Percentiles rank a stretch among this genome's conserved stretches.
Evolutionary conservation across 169 alveolate genomes (phyloP).

Genomic region (Plasmodium cynomolgi): DNA sequence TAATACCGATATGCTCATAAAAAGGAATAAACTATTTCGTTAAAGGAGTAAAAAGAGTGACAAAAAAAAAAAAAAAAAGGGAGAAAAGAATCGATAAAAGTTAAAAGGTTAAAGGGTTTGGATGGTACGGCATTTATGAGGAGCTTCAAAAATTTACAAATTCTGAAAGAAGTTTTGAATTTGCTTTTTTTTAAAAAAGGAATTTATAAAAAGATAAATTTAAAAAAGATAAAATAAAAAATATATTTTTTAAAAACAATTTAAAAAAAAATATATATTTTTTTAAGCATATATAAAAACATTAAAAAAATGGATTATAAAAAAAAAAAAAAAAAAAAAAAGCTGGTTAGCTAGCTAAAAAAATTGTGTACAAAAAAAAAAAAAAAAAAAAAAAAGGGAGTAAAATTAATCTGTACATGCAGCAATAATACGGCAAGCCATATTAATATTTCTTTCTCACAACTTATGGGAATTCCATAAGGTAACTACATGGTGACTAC

Average conservation of each 20-base stretch:
- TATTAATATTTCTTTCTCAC: constrained; percentile 9
- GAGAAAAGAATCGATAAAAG: neutral
- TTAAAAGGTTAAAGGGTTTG: neutral
- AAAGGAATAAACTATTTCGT: neutral
- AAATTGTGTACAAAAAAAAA: neutral
- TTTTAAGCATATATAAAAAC: constrained; percentile 16
- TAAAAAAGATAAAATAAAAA: neutral
- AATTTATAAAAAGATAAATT: constrained; percentile 7
- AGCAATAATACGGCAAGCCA: constrained; percentile 38
- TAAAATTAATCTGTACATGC: constrained; percentile 57
- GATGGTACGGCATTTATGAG: neutral
- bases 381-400: neutral
- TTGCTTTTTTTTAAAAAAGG: constrained; percentile 16
- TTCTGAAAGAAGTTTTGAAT: constrained; percentile 12
- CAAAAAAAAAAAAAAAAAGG: neutral
- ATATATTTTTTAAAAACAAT: neutral
- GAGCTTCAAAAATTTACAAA: constrained; percentile 20
- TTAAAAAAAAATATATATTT: neutral
- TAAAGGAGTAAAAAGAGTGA: neutral
- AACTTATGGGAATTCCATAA: neutral
- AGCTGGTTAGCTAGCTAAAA: constrained; percentile 57
- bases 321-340: constrained; percentile 1
- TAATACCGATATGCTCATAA: neutral
- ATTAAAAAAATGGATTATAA: constrained; percentile 8
- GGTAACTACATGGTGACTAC: neutral